Base-by-base conservation (phyloP, 2,329 filamentous ascomycete species). In the Helotiales sp. region DNA sequence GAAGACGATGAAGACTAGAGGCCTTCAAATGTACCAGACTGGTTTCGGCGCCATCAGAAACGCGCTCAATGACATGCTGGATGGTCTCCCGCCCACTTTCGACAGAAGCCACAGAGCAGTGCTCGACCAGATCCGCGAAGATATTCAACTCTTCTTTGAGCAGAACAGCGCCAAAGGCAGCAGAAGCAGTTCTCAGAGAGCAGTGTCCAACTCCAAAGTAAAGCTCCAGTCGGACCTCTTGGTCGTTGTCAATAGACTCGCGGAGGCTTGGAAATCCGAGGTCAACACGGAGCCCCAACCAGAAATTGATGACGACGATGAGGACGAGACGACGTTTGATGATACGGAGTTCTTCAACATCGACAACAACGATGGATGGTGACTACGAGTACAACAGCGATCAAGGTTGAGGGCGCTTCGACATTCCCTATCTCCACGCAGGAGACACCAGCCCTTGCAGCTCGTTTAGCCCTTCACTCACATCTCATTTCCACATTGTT, bases 71-170 rank as follows among this genome's bases (percentile, higher is more conserved):
- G 10, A n/a, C 20, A 43, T 64, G 13, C 43, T 69, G 2, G 32
- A 58, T 2, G 61, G 17, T 11, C 28, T 68, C 6, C 28, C 34
- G 24, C 13, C 20, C 8, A 58, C 20, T n/a, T 54, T 69, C 8
- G 40, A 24, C 1, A 13, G 22, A 10, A 58, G 26, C 15, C 57
- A 60, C n/a, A 37, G 32, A 6, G 26, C 3, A 22, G 45, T 61
- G 2, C 30, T 65, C 8, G 47, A 37, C 3, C 28, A 62, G 26
- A 63, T 71, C 20, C 37, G 37, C 17, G 61, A 64, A 15, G 55
- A 65, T 6, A 57, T 68, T 13, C 24, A 62, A 10, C 32, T 28
- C 8, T 68, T 71, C 50, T 64, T 71, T 26, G 64, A 71, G 1
- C 54, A 67, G 24, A 63, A 71, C 55, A 66, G 45, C 24, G 13